phyloP scores from a whole-genome alignment of 2,329 filamentous ascomycete species.

The Pseudopyricularia javanii region DNA sequence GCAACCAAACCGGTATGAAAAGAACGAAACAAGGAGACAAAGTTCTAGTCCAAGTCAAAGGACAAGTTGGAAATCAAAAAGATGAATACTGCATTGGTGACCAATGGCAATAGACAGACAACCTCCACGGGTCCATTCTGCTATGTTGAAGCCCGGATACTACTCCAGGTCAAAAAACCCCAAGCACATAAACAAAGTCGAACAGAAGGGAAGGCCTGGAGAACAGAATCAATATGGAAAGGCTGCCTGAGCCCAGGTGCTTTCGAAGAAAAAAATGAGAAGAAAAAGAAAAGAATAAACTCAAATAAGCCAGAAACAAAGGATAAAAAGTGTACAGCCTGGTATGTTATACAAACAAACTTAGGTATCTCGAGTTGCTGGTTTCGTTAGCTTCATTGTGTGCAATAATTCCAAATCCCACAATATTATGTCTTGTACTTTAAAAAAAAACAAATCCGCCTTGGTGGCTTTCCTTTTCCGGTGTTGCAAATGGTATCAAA shows the following conservation, averaged over 20 bases:
- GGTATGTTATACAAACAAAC: constrained; percentile 8
- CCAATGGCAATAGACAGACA: too few relatives aligned
- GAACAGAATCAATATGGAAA: background rate
- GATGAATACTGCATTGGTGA: too few relatives aligned
- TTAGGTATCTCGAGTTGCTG: constrained; percentile 15
- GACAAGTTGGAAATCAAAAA: background rate
- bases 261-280: background rate
- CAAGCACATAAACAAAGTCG: background rate
- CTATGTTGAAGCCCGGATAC: background rate
- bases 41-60: too few relatives aligned
- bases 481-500: background rate
- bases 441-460: background rate
- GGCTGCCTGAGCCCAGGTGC: background rate
- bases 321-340: constrained; percentile 4
- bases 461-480: background rate
- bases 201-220: background rate
- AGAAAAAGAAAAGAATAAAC: constrained; percentile 3
- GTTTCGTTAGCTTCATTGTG: constrained; percentile 4
- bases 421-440: background rate
- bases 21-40: too few relatives aligned
- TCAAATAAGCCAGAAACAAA: constrained; percentile 5
- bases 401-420: constrained; percentile 1
- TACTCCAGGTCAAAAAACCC: background rate
- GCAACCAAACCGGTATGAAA: background rate
- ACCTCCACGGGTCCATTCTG: too few relatives aligned